Evolutionary conservation across 345 rosid genomes (phyloP).

Genomic region (Eucalyptus cloeziana): DNA sequence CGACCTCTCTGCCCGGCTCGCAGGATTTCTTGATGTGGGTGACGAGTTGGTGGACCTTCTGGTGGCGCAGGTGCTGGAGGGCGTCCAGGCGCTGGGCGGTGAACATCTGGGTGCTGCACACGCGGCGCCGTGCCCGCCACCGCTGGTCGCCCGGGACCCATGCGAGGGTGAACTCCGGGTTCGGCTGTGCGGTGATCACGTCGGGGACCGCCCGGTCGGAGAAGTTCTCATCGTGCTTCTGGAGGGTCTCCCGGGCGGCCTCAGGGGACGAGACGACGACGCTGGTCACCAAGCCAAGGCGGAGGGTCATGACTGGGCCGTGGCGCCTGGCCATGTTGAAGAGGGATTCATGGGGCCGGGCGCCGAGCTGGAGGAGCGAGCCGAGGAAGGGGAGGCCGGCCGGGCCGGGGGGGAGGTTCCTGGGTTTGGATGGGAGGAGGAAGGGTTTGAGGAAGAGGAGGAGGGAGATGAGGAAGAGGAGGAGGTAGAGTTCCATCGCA

Average conservation of each 20-base stretch:
- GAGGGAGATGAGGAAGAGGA: background rate
- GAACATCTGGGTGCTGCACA: conserved; percentile 21
- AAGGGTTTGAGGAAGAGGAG: background rate
- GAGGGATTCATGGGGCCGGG: conserved; percentile 17
- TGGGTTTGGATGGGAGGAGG: background rate
- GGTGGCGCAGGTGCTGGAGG: conserved; percentile 11
- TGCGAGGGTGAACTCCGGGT: conserved; percentile 17
- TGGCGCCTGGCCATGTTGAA: conserved; percentile 13
- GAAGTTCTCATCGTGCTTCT: conserved; percentile 11
- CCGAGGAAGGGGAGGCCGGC: conserved; percentile 9
- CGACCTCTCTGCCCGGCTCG: background rate
- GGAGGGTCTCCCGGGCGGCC: conserved; percentile 21
- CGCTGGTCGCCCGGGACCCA: conserved; percentile 11
- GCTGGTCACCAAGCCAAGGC: conserved; percentile 12
- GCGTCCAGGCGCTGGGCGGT: conserved; percentile 9
- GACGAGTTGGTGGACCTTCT: conserved; percentile 14
- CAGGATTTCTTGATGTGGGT: conserved; percentile 5
- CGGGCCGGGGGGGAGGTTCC: conserved; percentile 17
- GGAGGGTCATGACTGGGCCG: conserved; percentile 27
- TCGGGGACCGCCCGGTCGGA: conserved; percentile 10
- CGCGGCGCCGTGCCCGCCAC: conserved; percentile 28
- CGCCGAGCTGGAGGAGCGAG: background rate
- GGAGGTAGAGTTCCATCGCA: background rate
- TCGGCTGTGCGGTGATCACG: conserved; percentile 8
- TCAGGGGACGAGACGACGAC: conserved; percentile 15